Base-by-base conservation (phyloP, 495 filamentous ascomycete genomes). In the Aspergillus heteromorphus region DNA sequence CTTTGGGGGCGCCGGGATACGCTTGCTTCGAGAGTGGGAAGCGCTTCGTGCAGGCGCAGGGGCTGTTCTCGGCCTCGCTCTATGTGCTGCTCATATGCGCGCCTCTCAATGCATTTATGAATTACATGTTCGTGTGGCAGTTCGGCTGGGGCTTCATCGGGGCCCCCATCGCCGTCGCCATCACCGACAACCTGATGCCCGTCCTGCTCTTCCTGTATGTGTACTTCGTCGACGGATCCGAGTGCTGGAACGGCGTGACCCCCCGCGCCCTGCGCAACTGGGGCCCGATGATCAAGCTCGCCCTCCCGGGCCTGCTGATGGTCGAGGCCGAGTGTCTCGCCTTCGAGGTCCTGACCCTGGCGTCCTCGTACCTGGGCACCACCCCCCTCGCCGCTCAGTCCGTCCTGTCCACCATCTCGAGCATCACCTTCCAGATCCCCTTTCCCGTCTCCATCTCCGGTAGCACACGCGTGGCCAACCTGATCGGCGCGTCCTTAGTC, bases 131-230 rank as follows among this genome's bases (percentile, higher is more conserved):
- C 53, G 86, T 89, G 38, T 88, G 87, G 79, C 73, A 81, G 66
- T 79, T 95, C 51, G 72, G 79, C 10, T 86, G 83, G 80, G 90
- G 91, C 2, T 96, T 92, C 61, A 66, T 87, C 45, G 91, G 91
- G 38, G 90, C 91, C 2, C 91, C 92, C 9, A 34, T 34, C 31
- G 31, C 92, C 3, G 88, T 96, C 20, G 83, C 82, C 18, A 82
- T 95, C 40, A 91, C 87, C 0, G 86, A 96, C 59, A 89, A 76
- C 60, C 77, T 95, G n/a, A 81, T 96, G 59, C 88, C 91, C 0
- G 48, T 92, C 13, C 69, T 86, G 25, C 76, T 96, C 9, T 80
- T 91, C 47, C 65, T 86, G 23, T 96, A 96, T 64, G 76, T 84
- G 23, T 74, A 73, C 54, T 81, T 83, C 59, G 50, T 79, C 21